phyloP scores from a whole-genome alignment of 140 eudicot genomes.

The Cichorium intybus region DNA sequence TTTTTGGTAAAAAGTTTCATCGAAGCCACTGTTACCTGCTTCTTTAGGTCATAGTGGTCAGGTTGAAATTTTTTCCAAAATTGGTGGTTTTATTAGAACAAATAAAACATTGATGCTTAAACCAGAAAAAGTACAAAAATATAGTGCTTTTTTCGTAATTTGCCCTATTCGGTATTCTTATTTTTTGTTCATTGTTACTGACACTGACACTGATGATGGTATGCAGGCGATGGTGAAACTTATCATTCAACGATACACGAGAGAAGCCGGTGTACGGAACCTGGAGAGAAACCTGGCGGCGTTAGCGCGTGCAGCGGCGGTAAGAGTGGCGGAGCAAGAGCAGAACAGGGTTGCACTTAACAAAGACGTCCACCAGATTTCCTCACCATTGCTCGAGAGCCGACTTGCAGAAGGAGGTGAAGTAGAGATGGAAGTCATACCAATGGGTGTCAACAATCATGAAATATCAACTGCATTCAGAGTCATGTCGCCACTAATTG shows the following conservation, averaged over 20 bases:
- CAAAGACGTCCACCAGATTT: conserved; percentile 72
- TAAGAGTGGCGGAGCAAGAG: conserved; percentile 86
- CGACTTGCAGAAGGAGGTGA: conserved; percentile 75
- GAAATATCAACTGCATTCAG: conserved; percentile 69
- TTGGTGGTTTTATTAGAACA: too few species aligned
- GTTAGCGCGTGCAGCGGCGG: conserved; percentile 98
- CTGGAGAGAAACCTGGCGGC: conserved; percentile 92
- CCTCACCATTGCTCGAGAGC: conserved; percentile 79
- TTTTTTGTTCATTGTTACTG: background rate
- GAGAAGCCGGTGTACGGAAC: conserved; percentile 98
- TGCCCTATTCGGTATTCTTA: too few species aligned
- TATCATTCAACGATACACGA: conserved; percentile 82
- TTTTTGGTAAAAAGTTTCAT: too few species aligned
- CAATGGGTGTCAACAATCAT: conserved; percentile 75
- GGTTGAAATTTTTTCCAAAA: too few species aligned
- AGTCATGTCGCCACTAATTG: conserved; percentile 66
- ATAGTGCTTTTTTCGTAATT: too few species aligned
- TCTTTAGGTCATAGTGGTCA: too few species aligned
- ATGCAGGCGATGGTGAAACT: conserved; percentile 75
- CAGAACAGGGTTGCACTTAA: conserved; percentile 52
- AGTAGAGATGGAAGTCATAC: conserved; percentile 90
- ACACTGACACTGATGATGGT: background rate
- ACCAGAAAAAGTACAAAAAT: too few species aligned
- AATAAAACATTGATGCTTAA: too few species aligned
- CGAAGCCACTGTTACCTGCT: too few species aligned